phyloP scores from a whole-genome alignment of 176 grass and related monocot genomes.

The Tillandsia leiboldiana region DNA sequence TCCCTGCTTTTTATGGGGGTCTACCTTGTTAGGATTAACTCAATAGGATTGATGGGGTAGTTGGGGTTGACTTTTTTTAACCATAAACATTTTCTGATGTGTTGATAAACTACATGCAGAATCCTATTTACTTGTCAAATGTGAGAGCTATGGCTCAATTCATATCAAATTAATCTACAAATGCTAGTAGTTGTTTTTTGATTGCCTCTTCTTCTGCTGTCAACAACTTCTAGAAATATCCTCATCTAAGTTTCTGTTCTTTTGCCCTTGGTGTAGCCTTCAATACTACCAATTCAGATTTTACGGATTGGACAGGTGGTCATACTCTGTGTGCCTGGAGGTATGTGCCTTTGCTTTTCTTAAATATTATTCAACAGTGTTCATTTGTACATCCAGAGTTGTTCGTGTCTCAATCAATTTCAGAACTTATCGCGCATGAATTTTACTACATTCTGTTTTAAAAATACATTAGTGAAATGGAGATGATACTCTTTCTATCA shows the following conservation, averaged over 20 bases:
- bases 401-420: background rate
- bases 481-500: no score
- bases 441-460: no score
- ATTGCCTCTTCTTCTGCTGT: background rate
- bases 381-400: background rate
- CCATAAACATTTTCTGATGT: background rate
- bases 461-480: no score
- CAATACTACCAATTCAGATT: slow-evolving; percentile 92
- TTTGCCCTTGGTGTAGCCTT: slow-evolving; percentile 39
- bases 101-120: background rate
- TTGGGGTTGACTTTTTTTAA: background rate
- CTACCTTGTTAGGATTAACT: no score
- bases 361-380: slow-evolving; percentile 4
- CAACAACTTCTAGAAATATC: background rate
- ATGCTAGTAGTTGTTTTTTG: background rate
- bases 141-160: background rate
- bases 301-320: slow-evolving; percentile 77
- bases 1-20: no score
- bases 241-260: background rate
- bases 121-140: background rate
- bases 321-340: slow-evolving; percentile 95
- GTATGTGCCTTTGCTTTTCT: slow-evolving; percentile 32
- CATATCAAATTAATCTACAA: background rate
- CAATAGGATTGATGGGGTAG: background rate
- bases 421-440: background rate